Evolutionary conservation across 306 rosid species (phyloP).

Genomic region (Cucurbita moschata): DNA sequence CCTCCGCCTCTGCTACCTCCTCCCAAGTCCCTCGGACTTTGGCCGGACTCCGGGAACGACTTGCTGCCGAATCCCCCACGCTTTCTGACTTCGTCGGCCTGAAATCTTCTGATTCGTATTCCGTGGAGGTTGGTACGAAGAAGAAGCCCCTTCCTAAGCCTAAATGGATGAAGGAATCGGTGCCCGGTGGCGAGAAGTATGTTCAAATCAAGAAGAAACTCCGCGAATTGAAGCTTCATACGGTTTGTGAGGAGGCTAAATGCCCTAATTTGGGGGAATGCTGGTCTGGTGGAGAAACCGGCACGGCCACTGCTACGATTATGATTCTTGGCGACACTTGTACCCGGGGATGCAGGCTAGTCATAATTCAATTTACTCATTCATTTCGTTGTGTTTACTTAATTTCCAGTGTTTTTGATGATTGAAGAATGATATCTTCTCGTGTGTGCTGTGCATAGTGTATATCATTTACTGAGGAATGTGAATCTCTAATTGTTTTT

Average conservation of each 20-base stretch:
- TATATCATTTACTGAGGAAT: not conserved
- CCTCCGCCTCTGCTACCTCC: slow-evolving; percentile 12
- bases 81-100: slow-evolving; percentile 42
- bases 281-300: slow-evolving; percentile 99
- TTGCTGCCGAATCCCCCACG: slow-evolving; percentile 46
- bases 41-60: slow-evolving; percentile 62
- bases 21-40: slow-evolving; percentile 55
- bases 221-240: slow-evolving; percentile 80
- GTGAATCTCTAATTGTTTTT: not conserved
- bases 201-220: slow-evolving; percentile 97
- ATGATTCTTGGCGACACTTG: slow-evolving; percentile 98
- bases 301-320: slow-evolving; percentile 94
- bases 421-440: not conserved
- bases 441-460: not conserved
- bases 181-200: slow-evolving; percentile 91
- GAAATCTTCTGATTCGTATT: slow-evolving; percentile 37
- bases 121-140: slow-evolving; percentile 96
- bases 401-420: not conserved
- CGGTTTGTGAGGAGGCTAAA: slow-evolving; percentile 89
- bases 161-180: slow-evolving; percentile 93
- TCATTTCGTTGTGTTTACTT: not conserved
- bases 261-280: slow-evolving; percentile 96
- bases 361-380: not conserved
- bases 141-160: slow-evolving; percentile 94
- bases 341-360: slow-evolving; percentile 95